Evolutionary conservation across 768 basidiomycete species (phyloP).

Genomic region (Termitomyces sp.): DNA sequence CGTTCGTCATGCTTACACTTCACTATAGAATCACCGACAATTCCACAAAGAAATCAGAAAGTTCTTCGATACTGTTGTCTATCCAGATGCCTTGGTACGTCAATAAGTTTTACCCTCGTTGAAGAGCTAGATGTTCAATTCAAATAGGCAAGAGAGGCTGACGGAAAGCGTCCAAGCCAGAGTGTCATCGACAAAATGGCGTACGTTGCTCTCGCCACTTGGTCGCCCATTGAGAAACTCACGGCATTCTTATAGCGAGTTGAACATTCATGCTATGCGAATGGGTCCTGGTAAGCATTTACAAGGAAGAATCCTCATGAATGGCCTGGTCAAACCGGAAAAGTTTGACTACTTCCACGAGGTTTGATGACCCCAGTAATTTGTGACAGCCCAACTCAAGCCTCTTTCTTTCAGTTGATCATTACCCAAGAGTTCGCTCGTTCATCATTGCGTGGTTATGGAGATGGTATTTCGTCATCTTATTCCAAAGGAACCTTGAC

Average conservation of each 20-base stretch:
- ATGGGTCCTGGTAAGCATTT: constrained; percentile 94
- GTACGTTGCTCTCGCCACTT: constrained; percentile 56
- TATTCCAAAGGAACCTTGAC: constrained; percentile 1
- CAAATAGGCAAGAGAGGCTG: constrained; percentile 68
- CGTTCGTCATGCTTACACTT: neutral
- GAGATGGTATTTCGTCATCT: constrained; percentile 50
- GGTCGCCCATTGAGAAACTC: constrained; percentile 47
- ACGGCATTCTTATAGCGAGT: constrained; percentile 35
- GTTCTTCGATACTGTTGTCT: constrained; percentile 64
- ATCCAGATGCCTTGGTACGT: constrained; percentile 39
- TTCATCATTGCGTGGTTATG: constrained; percentile 73
- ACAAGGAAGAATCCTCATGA: constrained; percentile 76
- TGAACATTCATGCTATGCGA: constrained; percentile 87
- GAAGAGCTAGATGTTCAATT: neutral
- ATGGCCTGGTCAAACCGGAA: constrained; percentile 79
- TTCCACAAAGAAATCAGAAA: constrained; percentile 58
- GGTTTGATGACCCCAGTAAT: constrained; percentile 25
- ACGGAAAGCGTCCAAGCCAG: constrained; percentile 81
- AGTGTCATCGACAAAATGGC: constrained; percentile 83
- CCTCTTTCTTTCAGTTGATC: constrained; percentile 49
- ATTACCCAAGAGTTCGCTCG: constrained; percentile 82
- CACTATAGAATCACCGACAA: constrained; percentile 45
- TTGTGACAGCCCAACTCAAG: neutral
- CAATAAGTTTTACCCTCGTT: neutral
- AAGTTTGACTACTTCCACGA: constrained; percentile 92